These are phyloP conservation scores for Colletotrichum noveboracense DNA, from an alignment of 2,329 filamentous ascomycete genomes.

Conservation along the genomic window DNA sequence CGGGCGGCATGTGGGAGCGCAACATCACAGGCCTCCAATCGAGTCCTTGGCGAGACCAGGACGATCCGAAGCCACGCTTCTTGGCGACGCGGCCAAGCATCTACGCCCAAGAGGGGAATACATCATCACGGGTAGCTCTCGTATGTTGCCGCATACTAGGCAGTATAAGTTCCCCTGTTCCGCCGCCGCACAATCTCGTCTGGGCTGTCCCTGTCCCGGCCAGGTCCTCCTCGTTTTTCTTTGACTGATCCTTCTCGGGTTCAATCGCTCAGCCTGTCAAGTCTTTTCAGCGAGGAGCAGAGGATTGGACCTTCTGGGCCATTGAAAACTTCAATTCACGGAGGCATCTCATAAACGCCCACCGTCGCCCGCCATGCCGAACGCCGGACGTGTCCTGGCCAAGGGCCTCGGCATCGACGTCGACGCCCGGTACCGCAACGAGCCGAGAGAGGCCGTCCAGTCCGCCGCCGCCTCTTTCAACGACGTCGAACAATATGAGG, in stretches of 20 bases:
- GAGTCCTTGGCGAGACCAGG: conserved; percentile 15
- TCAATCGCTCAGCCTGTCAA: background rate
- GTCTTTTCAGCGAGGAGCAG: background rate
- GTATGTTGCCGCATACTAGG: background rate
- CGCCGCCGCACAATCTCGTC: background rate
- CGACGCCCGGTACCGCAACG: conserved; percentile 29
- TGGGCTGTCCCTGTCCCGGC: background rate
- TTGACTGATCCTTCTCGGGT: background rate
- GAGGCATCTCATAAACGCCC: background rate
- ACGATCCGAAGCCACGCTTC: conserved; percentile 20
- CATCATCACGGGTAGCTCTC: background rate
- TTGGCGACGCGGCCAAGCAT: conserved; percentile 21
- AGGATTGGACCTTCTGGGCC: background rate
- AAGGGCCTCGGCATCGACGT: conserved; percentile 35
- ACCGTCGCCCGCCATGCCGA: conserved; percentile 15
- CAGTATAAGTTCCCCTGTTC: conserved; percentile 5
- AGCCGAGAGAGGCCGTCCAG: conserved; percentile 29
- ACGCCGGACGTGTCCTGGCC: conserved; percentile 27
- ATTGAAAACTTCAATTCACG: background rate
- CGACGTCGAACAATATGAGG: conserved; percentile 26
- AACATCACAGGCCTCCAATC: conserved; percentile 11
- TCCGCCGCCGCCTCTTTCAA: conserved; percentile 29
- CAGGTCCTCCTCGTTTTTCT: background rate
- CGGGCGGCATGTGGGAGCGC: conserved; percentile 14
- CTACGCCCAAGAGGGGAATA: conserved; percentile 13